Conservation (phyloP, 2,329 filamentous ascomycete genomes). For the Arthrobotrys conoides region DNA sequence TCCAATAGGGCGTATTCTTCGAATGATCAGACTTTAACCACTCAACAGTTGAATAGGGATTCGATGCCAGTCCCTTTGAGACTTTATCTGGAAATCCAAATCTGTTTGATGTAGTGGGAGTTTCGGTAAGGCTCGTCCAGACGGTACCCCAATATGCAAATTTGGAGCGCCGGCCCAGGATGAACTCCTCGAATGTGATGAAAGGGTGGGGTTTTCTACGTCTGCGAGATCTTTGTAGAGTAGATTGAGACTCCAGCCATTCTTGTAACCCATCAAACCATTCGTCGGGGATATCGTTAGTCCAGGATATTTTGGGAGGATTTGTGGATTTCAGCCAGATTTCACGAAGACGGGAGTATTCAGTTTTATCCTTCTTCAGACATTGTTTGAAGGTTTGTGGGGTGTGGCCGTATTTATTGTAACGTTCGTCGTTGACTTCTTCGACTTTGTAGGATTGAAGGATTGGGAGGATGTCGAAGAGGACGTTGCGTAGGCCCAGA, state of each 20-base stretch:
- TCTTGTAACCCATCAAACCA: conserved; percentile 50
- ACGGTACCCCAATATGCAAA: conserved; percentile 65
- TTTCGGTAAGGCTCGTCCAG: conserved; percentile 64
- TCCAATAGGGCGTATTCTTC: conserved; percentile 50
- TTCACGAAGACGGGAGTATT: conserved; percentile 42
- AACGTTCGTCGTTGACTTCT: conserved; percentile 65
- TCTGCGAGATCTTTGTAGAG: conserved; percentile 54
- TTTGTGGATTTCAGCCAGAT: conserved; percentile 33
- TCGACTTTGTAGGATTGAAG: conserved; percentile 65
- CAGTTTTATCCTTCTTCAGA: conserved; percentile 43
- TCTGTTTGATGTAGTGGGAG: conserved; percentile 2
- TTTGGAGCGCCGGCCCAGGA: conserved; percentile 38
- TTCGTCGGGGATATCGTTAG: conserved; percentile 38
- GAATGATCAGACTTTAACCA: conserved; percentile 44
- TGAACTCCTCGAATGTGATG: conserved; percentile 69
- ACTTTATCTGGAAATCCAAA: conserved; percentile 29
- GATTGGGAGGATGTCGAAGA: conserved; percentile 68
- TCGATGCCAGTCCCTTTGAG: conserved; percentile 3
- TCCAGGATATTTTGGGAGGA: conserved; percentile 23
- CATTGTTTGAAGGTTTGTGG: conserved; percentile 56
- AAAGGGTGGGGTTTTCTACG: conserved; percentile 68
- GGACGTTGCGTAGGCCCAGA: conserved; percentile 69
- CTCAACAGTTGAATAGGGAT: not conserved
- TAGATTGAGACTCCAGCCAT: conserved; percentile 24
- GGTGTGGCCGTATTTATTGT: conserved; percentile 57